Base-by-base conservation (phyloP, 139 green algal species). In the Volvox africanus region DNA sequence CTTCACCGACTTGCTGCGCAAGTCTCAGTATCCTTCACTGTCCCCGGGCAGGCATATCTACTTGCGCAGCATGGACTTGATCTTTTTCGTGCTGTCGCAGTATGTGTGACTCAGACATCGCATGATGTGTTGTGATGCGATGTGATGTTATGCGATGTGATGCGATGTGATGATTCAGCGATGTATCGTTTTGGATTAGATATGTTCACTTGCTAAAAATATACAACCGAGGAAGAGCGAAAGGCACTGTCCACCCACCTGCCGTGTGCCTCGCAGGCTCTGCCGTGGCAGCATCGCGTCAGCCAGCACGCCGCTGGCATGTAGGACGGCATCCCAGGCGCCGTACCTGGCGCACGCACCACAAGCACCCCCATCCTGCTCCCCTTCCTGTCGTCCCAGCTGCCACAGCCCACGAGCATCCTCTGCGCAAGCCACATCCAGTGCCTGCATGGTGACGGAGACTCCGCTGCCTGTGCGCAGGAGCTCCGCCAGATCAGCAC, bases 291-390 rank as follows among this genome's bases (percentile, higher is more conserved):
- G 78, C 88, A 95, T 81, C 37, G 36, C 90, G 62, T 95, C 93
- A 65, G 90, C 87, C 65, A 96, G 90, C 44, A 94, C 91, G 22
- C 94, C 94, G 20, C 87, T 91, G 1, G 93, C 93, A 87, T 96
- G 94, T 18, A 96, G 44, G 36, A 96, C 67, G 2, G 91, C 86
- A 20, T 93, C 93, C 87, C 61, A 89, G 36, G 73, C 22, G 18
- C 73, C 67, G 44, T 55, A 55, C 35, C n/a, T 2, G 9, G 20
- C 33, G n/a, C 61, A n/a, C 0, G n/a, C 61, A 32, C n/a, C 80
- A 9, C 50, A 73, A n/a, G 20, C 26, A 12, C 36, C 36, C 28
- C 22, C 26, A 28, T 19, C 14, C 80, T 86, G 50, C 21, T 35
- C 32, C 37, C 37, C 68, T 0, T 24, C 1, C 36, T 33, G 5